phyloP scores from a whole-genome alignment of 2,329 filamentous ascomycete genomes.

The Paraconiothyrium sp. region DNA sequence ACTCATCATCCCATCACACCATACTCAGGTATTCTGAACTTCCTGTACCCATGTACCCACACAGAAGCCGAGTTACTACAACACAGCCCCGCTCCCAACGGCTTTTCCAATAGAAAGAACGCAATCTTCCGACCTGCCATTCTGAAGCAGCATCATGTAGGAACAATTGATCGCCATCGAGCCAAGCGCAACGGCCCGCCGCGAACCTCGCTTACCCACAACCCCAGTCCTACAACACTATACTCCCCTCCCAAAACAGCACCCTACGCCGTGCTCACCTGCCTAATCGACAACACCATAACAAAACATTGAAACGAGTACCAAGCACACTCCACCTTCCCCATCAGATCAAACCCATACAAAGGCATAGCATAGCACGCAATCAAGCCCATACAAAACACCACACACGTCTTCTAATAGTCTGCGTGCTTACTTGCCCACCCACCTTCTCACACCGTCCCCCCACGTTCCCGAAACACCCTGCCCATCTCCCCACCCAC shows the following conservation, averaged over 20 bases:
- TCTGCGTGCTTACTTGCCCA: too few relatives aligned
- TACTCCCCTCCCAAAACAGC: not conserved
- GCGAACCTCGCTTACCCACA: not conserved
- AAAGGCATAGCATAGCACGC: too few relatives aligned
- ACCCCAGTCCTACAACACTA: not conserved
- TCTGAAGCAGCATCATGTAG: not conserved
- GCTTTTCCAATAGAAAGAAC: not conserved
- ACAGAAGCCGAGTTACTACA: too few relatives aligned
- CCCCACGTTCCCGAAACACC: not conserved
- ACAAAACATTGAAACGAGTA: not conserved
- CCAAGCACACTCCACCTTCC: too few relatives aligned
- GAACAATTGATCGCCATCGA: not conserved
- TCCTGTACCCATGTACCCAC: too few relatives aligned
- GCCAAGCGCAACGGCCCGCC: not conserved
- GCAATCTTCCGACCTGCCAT: not conserved
- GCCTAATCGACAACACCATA: not conserved
- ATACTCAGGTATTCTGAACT: too few relatives aligned
- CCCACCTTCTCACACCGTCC: not conserved
- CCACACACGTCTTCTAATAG: too few relatives aligned
- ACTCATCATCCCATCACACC: too few relatives aligned
- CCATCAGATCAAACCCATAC: too few relatives aligned
- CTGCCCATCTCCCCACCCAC: not conserved
- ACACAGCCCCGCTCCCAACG: too few relatives aligned
- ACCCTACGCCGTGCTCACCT: not conserved
- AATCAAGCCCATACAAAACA: not conserved